Base-by-base conservation (phyloP, 208 protist genomes). In the Leishmania arabica region DNA sequence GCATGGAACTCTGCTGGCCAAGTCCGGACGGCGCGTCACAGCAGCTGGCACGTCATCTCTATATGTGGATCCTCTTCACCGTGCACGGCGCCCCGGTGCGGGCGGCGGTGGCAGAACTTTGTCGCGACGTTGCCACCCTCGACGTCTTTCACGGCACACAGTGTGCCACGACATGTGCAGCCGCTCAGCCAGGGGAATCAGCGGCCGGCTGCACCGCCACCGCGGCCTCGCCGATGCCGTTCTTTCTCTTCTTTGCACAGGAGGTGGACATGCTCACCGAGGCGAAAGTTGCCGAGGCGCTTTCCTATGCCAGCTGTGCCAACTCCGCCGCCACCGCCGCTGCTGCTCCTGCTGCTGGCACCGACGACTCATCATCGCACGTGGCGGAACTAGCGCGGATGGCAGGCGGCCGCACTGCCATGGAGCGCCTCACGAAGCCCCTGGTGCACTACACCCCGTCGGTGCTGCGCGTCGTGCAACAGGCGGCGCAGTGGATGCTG, bases 111-210 rank as follows among this genome's bases (percentile, higher is more conserved):
- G 69, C 81, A n/a, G 54, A 78, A n/a, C 71, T 92, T 37, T 85
- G 89, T 51, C 86, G 82, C 70, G 89, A 94, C 58, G 74, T 92
- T 45, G 88, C 85, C 34, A 86, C 83, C 7, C 70, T 92, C 42
- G 89, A 95, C 45, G 62, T 83, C 56, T 49, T 65, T 64, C 56
- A 68, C 40, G 74, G 24, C 6, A 45, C 68, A 31, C 74, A 68
- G 69, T 24, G 40, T 49, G n/a, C 72, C 47, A 37, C 51, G n/a
- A 13, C 47, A 19, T 21, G n/a, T 37, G 21, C 5, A n/a, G 71
- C 8, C 2, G 40, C 68, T 1, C 6, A 49, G 40, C 17, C 40
- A 31, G 40, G 21, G 17, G 6, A 15, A 73, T 19, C 40, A 27
- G 40, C 40, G 19, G 6, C 47, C 13, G 60, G 31, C 8, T 15